These are phyloP conservation scores for Globisporangium yorkense DNA, from an alignment of 352 stramenopile species.

Conservation along the genomic window DNA sequence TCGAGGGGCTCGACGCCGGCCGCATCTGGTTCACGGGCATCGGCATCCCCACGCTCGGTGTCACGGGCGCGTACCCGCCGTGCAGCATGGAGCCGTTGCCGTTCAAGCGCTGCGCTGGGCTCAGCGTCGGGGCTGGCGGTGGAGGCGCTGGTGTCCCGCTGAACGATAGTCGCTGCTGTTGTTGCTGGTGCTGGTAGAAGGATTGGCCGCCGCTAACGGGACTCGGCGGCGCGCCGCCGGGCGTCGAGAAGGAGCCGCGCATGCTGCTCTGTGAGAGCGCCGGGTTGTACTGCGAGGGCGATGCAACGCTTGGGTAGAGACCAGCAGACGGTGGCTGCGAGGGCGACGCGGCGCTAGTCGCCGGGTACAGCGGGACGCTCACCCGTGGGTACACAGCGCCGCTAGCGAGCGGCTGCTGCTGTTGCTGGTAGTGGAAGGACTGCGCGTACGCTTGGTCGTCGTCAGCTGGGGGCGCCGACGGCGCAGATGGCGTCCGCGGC, in stretches of 20 bases:
- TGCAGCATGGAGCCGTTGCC: constrained; percentile 18
- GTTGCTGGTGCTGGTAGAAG: constrained; percentile 7
- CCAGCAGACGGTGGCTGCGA: neutral
- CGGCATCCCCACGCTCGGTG: constrained; percentile 15
- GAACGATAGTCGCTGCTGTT: constrained; percentile 1
- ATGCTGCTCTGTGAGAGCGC: constrained; percentile 3
- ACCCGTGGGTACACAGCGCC: constrained; percentile 5
- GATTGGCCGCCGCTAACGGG: constrained; percentile 5
- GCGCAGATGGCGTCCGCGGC: constrained; percentile 23
- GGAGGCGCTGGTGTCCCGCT: neutral
- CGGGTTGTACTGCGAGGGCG: constrained; percentile 2
- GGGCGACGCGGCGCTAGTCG: no score
- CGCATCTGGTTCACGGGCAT: constrained; percentile 1
- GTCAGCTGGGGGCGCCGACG: constrained; percentile 33
- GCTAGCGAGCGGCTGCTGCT: constrained; percentile 4
- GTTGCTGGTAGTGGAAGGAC: constrained; percentile 12
- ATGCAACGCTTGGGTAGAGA: neutral
- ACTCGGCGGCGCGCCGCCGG: neutral
- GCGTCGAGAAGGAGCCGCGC: constrained; percentile 9
- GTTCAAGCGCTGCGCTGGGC: neutral
- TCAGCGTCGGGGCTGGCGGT: neutral
- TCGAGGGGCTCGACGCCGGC: constrained; percentile 23
- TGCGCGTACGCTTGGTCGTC: constrained; percentile 21
- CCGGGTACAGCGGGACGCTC: constrained; percentile 7
- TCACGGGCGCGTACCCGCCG: constrained; percentile 40